Conservation (phyloP, 2,329 filamentous ascomycete species). For the Pestalotiopsis sp. region DNA sequence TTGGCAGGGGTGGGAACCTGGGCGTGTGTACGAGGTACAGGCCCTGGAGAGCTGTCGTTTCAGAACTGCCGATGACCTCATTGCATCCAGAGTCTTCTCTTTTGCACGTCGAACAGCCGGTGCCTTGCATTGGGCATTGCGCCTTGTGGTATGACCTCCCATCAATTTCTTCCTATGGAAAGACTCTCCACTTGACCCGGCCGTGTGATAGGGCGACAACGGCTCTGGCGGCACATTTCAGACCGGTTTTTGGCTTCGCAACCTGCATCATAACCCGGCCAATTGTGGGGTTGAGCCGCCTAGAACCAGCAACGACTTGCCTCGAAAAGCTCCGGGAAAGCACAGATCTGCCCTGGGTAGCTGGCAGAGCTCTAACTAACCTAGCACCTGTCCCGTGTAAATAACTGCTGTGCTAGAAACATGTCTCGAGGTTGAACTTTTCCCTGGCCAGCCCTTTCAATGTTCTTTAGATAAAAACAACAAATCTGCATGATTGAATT, state of each 20-base stretch:
- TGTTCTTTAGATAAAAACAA: neutral
- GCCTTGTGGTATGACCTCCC: neutral
- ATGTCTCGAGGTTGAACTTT: neutral
- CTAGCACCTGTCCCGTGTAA: neutral
- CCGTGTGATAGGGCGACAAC: neutral
- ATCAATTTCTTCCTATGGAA: neutral
- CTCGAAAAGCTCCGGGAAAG: neutral
- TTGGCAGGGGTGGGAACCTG: neutral
- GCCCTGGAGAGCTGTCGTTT: neutral
- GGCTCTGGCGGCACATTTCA: neutral
- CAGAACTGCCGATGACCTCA: conserved; percentile 8
- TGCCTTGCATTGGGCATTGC: conserved; percentile 1
- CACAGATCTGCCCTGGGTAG: neutral
- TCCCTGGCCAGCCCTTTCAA: neutral
- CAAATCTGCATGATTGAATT: neutral
- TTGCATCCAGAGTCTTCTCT: neutral
- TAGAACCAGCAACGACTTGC: neutral
- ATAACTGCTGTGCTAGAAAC: neutral
- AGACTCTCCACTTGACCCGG: neutral
- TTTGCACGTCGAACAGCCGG: neutral
- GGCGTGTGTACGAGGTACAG: neutral
- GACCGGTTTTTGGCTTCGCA: neutral
- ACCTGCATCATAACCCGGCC: neutral
- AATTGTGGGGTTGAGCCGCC: neutral
- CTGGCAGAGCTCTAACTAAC: neutral